A percentile compares a stretch with the other conserved stretches of the same genome.
Evolutionary conservation across 2,329 filamentous ascomycete species (phyloP).

Genomic region (Cercospora canescens): DNA sequence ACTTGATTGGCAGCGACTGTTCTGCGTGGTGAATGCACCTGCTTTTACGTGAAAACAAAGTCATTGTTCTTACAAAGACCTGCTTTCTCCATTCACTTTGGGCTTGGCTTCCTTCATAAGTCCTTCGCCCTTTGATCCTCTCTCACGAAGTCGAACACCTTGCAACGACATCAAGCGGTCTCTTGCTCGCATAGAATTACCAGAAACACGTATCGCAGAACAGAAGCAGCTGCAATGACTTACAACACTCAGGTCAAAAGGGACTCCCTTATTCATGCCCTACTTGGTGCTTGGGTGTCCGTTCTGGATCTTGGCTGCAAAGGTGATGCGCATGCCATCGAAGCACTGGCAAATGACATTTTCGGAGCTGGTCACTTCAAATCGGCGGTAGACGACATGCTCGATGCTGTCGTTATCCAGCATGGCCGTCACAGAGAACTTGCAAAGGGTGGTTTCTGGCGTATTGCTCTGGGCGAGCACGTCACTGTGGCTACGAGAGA

Average conservation of each 20-base stretch:
- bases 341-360: background rate
- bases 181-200: background rate
- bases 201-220: background rate
- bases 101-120: background rate
- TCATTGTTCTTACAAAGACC: background rate
- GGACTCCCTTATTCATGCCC: background rate
- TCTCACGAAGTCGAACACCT: background rate
- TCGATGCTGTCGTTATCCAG: background rate
- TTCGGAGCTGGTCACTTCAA: background rate
- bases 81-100: background rate
- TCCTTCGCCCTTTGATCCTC: background rate
- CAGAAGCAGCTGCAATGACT: background rate
- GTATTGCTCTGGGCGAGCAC: background rate
- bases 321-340: background rate
- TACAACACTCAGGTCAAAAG: background rate
- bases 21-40: background rate
- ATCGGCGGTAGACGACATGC: background rate
- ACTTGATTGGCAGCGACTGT: background rate
- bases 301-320: background rate
- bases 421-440: background rate
- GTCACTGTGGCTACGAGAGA: background rate
- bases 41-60: background rate
- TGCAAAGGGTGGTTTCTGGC: background rate
- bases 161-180: background rate
- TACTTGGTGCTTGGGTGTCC: background rate